Conservation (phyloP, 176 grass and related monocot species). For the Elymus sibiricus region DNA sequence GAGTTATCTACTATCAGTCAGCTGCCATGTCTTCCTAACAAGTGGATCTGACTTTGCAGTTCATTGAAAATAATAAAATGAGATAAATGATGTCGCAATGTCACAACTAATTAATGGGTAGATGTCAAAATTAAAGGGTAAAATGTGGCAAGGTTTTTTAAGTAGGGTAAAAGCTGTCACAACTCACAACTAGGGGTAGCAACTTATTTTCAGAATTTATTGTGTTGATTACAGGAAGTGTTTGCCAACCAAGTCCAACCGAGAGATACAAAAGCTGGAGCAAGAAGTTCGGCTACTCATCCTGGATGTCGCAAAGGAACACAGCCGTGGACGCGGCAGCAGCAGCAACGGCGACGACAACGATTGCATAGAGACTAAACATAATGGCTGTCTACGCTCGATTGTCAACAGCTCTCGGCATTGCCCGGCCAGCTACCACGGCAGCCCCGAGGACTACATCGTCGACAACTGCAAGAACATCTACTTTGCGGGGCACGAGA, state of each 20-base stretch:
- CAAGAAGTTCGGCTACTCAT: conserved; percentile 43
- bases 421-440: background rate
- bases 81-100: background rate
- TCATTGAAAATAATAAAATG: background rate
- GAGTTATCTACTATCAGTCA: background rate
- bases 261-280: conserved; percentile 51
- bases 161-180: background rate
- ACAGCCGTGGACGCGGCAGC: background rate
- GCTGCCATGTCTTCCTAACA: background rate
- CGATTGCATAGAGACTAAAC: background rate
- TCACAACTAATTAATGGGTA: background rate
- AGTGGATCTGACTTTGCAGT: background rate
- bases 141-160: background rate
- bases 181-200: background rate
- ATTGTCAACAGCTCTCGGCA: conserved; percentile 42
- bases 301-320: conserved; percentile 46
- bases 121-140: background rate
- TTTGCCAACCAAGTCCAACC: conserved; percentile 51
- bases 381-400: conserved; percentile 32
- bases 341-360: background rate
- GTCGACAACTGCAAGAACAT: conserved; percentile 69
- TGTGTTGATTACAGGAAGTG: conserved; percentile 23
- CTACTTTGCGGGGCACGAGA: conserved; percentile 69
- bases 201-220: background rate
- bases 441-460: conserved; percentile 38